Conservation (phyloP, 495 filamentous ascomycete genomes). For the Jackrogersella minutella region DNA sequence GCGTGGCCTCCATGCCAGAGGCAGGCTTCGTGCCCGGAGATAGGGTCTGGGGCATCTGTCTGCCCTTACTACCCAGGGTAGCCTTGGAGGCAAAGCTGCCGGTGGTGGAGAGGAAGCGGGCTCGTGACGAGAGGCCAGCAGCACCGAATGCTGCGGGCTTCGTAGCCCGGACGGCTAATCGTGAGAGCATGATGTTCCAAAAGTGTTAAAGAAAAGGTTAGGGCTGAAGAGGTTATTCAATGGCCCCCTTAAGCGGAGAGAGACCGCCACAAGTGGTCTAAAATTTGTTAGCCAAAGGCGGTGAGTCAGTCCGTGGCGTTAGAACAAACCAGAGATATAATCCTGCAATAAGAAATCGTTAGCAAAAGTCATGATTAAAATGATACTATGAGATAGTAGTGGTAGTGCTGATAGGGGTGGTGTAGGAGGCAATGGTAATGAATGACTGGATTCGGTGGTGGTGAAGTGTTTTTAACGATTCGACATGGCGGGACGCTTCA, state of each 20-base stretch:
- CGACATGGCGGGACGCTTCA: conserved; percentile 19
- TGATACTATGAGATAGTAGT: conserved; percentile 16
- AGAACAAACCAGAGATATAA: conserved; percentile 88
- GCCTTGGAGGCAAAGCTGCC: conserved; percentile 47
- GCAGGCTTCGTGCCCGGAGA: conserved; percentile 64
- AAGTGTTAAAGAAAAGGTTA: conserved; percentile 29
- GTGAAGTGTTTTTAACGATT: conserved; percentile 2
- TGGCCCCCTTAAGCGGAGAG: conserved; percentile 53
- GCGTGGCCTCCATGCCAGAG: conserved; percentile 79
- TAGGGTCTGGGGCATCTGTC: conserved; percentile 57
- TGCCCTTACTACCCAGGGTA: conserved; percentile 69
- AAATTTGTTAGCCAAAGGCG: conserved; percentile 47
- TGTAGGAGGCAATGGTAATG: conserved; percentile 12
- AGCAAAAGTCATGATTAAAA: conserved; percentile 40
- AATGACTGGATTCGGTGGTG: conserved; percentile 1
- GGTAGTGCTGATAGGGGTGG: neutral
- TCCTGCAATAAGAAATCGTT: conserved; percentile 65
- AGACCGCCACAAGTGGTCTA: conserved; percentile 99
- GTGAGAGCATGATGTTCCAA: conserved; percentile 70
- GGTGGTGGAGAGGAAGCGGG: conserved; percentile 64
- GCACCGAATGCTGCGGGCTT: conserved; percentile 53
- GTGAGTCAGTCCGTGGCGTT: conserved; percentile 51
- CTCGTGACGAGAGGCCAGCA: conserved; percentile 47
- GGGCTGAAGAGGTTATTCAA: conserved; percentile 43
- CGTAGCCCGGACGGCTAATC: conserved; percentile 65